phyloP scores from a whole-genome alignment of 163 green algal species.

The Prototheca wickerhamii region DNA sequence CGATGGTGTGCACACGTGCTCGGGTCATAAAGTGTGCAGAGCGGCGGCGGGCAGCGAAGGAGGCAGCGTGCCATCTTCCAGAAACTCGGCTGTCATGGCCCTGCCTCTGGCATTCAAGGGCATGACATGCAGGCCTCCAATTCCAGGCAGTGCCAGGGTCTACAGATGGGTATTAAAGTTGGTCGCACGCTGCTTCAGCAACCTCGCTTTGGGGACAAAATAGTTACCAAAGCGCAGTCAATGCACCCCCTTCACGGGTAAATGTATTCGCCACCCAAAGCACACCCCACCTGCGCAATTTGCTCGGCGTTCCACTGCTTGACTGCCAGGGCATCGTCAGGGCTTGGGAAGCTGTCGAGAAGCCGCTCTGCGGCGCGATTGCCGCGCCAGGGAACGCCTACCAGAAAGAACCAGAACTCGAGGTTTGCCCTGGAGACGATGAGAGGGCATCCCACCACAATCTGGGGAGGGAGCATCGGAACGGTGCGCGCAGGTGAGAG shows the following conservation, averaged over 20 bases:
- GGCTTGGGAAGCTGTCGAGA: slow-evolving; percentile 15
- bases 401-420: slow-evolving; percentile 62
- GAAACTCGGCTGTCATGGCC: slow-evolving; percentile 22
- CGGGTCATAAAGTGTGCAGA: background rate
- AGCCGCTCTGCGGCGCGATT: slow-evolving; percentile 16
- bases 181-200: too few species aligned
- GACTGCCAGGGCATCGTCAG: background rate
- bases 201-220: too few species aligned
- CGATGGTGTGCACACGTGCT: background rate
- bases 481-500: too few species aligned
- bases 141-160: slow-evolving; percentile 28
- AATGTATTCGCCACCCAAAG: too few species aligned
- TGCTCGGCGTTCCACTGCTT: too few species aligned
- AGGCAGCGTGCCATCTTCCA: slow-evolving; percentile 26
- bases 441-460: slow-evolving; percentile 49
- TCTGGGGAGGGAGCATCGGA: too few species aligned
- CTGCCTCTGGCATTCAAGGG: slow-evolving; percentile 46
- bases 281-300: too few species aligned
- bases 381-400: slow-evolving; percentile 20
- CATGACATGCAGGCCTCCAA: slow-evolving; percentile 70
- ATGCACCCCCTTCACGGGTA: too few species aligned
- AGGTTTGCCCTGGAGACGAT: slow-evolving; percentile 47
- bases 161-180: background rate
- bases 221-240: too few species aligned
- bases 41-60: background rate